Evolutionary conservation across 768 basidiomycete genomes (phyloP).

Genomic region (Hysterangium stoloniferum): DNA sequence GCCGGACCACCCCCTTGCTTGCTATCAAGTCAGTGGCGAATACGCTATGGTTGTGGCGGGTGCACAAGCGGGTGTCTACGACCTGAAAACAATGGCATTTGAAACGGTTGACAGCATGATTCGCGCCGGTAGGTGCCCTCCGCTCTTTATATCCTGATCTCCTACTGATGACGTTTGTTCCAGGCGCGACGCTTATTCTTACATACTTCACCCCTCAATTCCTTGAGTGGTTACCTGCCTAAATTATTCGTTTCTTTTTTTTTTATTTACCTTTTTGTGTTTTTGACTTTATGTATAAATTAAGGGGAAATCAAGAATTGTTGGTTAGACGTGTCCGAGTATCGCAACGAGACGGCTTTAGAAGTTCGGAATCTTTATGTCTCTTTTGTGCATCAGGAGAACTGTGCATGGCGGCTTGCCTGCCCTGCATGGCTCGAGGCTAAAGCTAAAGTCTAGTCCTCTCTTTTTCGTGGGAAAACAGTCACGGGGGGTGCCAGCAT

Average conservation of each 20-base stretch:
- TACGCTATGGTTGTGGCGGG: slow-evolving; percentile 97
- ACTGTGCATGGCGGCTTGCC: too few species aligned
- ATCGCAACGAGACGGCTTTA: too few species aligned
- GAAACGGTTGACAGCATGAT: slow-evolving; percentile 89
- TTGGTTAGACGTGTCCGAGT: too few species aligned
- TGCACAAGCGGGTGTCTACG: slow-evolving; percentile 89
- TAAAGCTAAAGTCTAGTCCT: too few species aligned
- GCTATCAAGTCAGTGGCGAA: slow-evolving; percentile 96
- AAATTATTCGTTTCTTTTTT: slow-evolving; percentile 5
- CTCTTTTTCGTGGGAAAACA: too few species aligned
- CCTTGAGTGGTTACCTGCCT: slow-evolving; percentile 63
- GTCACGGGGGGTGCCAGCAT: too few species aligned
- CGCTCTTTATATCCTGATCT: neutral
- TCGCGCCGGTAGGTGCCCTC: slow-evolving; percentile 61
- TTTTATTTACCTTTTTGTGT: neutral
- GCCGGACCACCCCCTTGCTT: slow-evolving; percentile 86
- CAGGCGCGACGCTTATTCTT: slow-evolving; percentile 84
- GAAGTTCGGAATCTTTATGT: too few species aligned
- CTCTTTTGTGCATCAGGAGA: too few species aligned
- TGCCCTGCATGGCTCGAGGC: too few species aligned
- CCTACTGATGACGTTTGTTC: neutral
- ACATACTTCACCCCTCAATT: slow-evolving; percentile 97
- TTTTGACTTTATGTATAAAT: too few species aligned
- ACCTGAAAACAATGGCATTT: slow-evolving; percentile 87
- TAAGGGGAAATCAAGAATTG: too few species aligned